Base-by-base conservation (phyloP, 345 rosid genomes). In the Barbarea vulgaris region DNA sequence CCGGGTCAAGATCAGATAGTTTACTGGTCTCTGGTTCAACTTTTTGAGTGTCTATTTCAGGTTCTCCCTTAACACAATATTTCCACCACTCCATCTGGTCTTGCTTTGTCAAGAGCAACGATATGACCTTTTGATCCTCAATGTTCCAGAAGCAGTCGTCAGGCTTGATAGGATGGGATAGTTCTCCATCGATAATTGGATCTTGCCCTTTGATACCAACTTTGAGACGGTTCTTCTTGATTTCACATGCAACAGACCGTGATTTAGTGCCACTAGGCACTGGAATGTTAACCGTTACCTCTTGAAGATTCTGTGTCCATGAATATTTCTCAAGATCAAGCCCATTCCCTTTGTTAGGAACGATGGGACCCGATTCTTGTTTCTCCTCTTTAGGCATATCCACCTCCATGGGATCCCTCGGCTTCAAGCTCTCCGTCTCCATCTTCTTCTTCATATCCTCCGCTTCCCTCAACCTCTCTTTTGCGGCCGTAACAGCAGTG, bases 1-100 rank as follows among this genome's bases (percentile, higher is more conserved):
- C 96, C 1, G 89, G 86, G 74, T 94, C 98, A 11, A 91, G 83
- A 84, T 94, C 97, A 53, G 87, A 70, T 5, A 94, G 73, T 68
- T 87, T 91, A 85, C 96, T 94, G 71, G 58, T 90, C 83, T 91
- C 97, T 37, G 93, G 97, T 67, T 95, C 97, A 70, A 88, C 97
- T 71, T 90, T 95, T 83, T 92, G 97, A 33, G 97, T 95, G 73
- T 95, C 96, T 42, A 92, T 78, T 67, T 92, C 92, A 74, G 97
- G 93, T 19, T 80, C 99, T 39, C 97, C 95, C 64, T 89, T 90
- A 63, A 90, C 82, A 77, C 93, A 52, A n/a, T 79, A 86, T 60
- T 87, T 89, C 99, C 97, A 95, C 97, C 97, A 95, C 39, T 87
- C 88, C 97, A 87, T 87, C 73, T 92, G 96, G 79, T 92, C 85